Evolutionary conservation across 2,329 filamentous ascomycete genomes (phyloP), one percentile per base, ranked within the genome.

Genomic region (Diaporthe ampelina): DNA sequence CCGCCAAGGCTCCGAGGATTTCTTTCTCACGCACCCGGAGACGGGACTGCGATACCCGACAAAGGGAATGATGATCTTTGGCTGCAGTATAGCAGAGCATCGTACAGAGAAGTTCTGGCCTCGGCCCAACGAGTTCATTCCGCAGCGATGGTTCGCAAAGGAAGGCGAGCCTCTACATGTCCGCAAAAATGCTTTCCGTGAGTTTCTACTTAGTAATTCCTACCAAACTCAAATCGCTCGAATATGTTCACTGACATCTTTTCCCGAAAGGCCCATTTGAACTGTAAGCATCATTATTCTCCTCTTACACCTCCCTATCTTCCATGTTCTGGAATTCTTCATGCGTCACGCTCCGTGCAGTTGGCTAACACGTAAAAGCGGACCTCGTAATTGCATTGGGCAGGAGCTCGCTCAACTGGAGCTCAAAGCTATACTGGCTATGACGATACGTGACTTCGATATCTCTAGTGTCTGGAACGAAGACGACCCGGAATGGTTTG

Each of bases 131-230:
- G 77, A 78, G 11, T 87, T 87, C 77, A 74, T 84, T 3, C 86
- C 86, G 0, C 85, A 87, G 56, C 82, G 86, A 10, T 88, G 84
- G 81, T 77, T 86, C 19, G 78, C 78, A 35, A 70, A 26, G 37
- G 72, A 74, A 50, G 76, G 75, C 29, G 24, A 79, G 77, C 59
- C 76, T 75, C 54, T 78, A 56, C 73, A 82, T 74, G 76, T 77
- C 79, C 77, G 57, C n/a, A 76, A 69, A 58, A 75, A 75, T 61
- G 81, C 79, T 11, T 85, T 77, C 76, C 78, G 82, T 68, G 32
- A 68, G 63, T 40, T 21, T 54, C 2, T 15, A n/a, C n/a, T n/a
- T n/a, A n/a, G n/a, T n/a, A 9, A 8, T 15, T 32, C 48, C 15
- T 1, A 8, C 3, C 10, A 21, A 11, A 17, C 9, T 26, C 10